Conservation (phyloP, 768 basidiomycete species). For the Amyloporia xantha region DNA sequence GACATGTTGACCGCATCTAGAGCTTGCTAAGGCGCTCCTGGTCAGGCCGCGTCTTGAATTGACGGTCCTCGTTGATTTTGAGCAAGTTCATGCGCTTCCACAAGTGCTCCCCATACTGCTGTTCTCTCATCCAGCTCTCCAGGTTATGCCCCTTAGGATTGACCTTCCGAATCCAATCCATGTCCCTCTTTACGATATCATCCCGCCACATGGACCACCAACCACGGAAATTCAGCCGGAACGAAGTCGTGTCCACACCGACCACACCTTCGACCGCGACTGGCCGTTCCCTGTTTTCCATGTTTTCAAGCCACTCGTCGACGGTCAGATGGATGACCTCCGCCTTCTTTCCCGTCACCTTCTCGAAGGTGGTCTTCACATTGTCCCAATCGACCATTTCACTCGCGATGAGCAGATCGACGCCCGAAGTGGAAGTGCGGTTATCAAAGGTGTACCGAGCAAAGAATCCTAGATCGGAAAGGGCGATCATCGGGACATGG, state of each 20-base stretch:
- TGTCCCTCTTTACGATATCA: conserved; percentile 35
- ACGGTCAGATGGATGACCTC: conserved; percentile 12
- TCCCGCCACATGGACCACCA: conserved; percentile 41
- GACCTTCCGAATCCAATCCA: conserved; percentile 36
- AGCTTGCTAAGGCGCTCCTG: neutral
- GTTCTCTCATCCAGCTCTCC: conserved; percentile 36
- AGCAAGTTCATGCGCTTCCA: neutral
- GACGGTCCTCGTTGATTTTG: neutral
- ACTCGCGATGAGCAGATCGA: conserved; percentile 22
- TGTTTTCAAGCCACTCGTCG: conserved; percentile 13
- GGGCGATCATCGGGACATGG: conserved; percentile 25
- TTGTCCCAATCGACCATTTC: conserved; percentile 20
- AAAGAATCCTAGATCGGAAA: conserved; percentile 26
- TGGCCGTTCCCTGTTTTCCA: conserved; percentile 15
- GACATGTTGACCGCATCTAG: too few species aligned
- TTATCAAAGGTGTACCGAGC: conserved; percentile 26
- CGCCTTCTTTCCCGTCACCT: conserved; percentile 22
- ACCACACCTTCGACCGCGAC: conserved; percentile 13
- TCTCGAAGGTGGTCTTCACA: conserved; percentile 20
- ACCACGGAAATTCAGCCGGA: conserved; percentile 32
- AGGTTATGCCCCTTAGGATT: conserved; percentile 31
- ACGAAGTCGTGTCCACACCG: conserved; percentile 18
- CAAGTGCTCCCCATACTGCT: conserved; percentile 19
- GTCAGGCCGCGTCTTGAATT: neutral
- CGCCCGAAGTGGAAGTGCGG: conserved; percentile 17